These are phyloP conservation scores for Saccharum spontaneum DNA, from an alignment of 176 grass and related monocot species.

Conservation along the genomic window DNA sequence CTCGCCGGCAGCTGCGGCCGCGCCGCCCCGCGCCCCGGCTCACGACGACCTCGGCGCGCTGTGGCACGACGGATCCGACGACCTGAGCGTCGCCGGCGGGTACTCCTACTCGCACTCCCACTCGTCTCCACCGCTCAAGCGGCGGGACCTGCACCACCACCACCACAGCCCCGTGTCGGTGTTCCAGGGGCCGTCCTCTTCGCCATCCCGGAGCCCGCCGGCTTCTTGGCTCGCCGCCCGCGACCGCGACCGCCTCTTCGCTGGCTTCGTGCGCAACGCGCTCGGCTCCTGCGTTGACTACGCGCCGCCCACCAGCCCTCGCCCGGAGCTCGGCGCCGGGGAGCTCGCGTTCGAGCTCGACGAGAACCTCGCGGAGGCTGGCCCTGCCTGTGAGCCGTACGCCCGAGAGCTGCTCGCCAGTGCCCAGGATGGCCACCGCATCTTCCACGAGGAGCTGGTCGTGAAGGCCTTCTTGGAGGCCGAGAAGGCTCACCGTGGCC, in stretches of 20 bases:
- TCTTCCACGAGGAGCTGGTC: conserved; percentile 91
- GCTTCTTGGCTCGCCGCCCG: conserved; percentile 43
- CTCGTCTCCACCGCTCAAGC: conserved; percentile 61
- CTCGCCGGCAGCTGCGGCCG: conserved; percentile 37
- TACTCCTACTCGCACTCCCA: conserved; percentile 37
- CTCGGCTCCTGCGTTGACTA: conserved; percentile 66
- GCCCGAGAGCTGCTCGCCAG: conserved; percentile 62
- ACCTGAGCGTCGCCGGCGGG: conserved; percentile 38
- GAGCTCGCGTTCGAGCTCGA: conserved; percentile 72
- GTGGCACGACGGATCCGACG: conserved; percentile 62
- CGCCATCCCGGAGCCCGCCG: conserved; percentile 52
- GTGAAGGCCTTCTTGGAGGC: conserved; percentile 91
- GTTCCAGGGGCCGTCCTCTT: conserved; percentile 56
- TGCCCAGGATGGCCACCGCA: conserved; percentile 76
- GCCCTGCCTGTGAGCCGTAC: conserved; percentile 56
- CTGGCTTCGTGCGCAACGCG: conserved; percentile 61
- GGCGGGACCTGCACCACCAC: conserved; percentile 62
- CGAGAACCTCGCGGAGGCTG: conserved; percentile 39
- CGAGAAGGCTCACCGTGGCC: conserved; percentile 81
- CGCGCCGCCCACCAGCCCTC: conserved; percentile 44
- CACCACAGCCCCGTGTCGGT: conserved; percentile 71
- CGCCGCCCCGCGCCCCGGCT: conserved; percentile 35
- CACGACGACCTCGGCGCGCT: conserved; percentile 50
- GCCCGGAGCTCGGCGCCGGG: conserved; percentile 32
- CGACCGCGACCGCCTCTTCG: conserved; percentile 59